Conservation (phyloP, 768 basidiomycete genomes). For the Boletus barrowsii region DNA sequence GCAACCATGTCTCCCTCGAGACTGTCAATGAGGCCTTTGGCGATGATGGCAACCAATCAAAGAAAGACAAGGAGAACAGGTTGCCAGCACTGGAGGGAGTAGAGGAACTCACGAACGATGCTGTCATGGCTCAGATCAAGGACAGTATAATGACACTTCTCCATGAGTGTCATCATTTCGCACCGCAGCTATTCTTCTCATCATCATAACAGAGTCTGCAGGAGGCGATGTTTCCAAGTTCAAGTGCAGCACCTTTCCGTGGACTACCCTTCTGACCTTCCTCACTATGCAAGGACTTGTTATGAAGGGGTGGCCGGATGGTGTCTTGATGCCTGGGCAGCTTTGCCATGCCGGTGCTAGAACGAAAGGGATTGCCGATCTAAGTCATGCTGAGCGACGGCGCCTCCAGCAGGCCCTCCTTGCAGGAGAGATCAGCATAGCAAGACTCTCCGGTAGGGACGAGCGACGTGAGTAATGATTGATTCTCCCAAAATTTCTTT, state of each 20-base stretch:
- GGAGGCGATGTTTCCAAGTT: not conserved
- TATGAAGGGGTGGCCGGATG: not conserved
- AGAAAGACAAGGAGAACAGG: too few species aligned
- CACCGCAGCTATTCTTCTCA: too few species aligned
- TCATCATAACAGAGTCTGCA: not conserved
- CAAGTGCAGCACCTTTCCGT: not conserved
- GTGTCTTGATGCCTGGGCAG: not conserved
- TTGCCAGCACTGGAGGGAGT: not conserved
- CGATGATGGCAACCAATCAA: not conserved
- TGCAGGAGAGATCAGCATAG: not conserved
- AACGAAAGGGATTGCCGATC: not conserved
- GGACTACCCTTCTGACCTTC: not conserved
- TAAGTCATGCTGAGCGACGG: not conserved
- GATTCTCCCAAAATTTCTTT: too few species aligned
- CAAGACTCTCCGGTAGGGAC: not conserved
- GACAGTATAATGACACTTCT: not conserved
- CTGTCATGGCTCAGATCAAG: not conserved
- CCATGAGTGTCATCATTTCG: too few species aligned
- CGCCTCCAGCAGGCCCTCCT: not conserved
- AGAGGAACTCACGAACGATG: not conserved
- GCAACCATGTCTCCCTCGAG: conserved; percentile 6
- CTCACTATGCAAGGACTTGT: not conserved
- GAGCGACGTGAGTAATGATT: not conserved
- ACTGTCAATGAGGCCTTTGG: not conserved
- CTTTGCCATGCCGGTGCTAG: not conserved